Base-by-base conservation (phyloP, 2,329 filamentous ascomycete genomes). In the Penicillium fuscoglaucum region DNA sequence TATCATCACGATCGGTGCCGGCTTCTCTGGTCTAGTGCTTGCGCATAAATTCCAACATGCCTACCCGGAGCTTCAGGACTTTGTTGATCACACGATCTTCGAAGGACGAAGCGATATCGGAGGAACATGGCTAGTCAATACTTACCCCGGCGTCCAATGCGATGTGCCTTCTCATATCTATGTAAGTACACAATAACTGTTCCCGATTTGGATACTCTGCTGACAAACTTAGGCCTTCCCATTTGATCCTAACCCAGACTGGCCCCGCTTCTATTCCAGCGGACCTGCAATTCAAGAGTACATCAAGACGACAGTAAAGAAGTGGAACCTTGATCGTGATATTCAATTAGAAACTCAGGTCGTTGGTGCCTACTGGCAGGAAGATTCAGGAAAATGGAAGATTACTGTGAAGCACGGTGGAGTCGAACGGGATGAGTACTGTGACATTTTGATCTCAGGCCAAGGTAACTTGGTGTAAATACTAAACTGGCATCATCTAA, bases 251-350 rank as follows among this genome's bases (percentile, higher is more conserved):
- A 78, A 79, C 37, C 76, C 76, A 2, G 68, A 76, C 39, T 79
- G 76, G 75, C 72, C 68, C 2, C 70, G 72, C 4, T 74, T 77
- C 39, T 79, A 77, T 52, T 73, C 74, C 6, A 66, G 65, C 5
- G 74, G 75, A 0, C 61, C 65, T 17, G 78, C 79, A 55, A 79
- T 80, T 33, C 69, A 72, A 13, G 70, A 75, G 24, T 80, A 80
- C 58, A 74, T 78, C 66, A 68, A 74, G 52, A 55, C 62, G 0
- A 70, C 70, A 9, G 75, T 76, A 17, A 70, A 66, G 48, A 78
- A 79, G 58, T 76, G 75, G 57, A 67, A 73, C 31, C 70, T 78
- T 0, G 73, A 75, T 46, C 66, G 72, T n/a, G 70, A 76, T 39
- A 60, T 79, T 12, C 71, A 74, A 46, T 65, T 77, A 52, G 65